These are phyloP conservation scores for Phoma sp. DNA, from an alignment of 2,329 filamentous ascomycete species.

Conservation along the genomic window DNA sequence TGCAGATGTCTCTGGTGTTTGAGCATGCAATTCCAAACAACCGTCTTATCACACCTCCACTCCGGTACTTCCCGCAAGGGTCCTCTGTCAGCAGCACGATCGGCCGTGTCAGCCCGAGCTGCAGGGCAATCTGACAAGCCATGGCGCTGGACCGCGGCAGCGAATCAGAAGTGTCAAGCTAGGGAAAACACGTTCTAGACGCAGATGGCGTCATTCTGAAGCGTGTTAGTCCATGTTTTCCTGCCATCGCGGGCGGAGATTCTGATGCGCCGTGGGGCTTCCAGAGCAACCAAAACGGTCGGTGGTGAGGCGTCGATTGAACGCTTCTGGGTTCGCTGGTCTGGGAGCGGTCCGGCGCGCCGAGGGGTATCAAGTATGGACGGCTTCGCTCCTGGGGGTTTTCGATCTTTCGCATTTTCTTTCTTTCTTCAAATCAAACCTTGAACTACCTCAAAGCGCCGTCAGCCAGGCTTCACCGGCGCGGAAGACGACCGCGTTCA, in stretches of 20 bases:
- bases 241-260: constrained; percentile 32
- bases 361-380: constrained; percentile 11
- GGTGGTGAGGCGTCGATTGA: constrained; percentile 32
- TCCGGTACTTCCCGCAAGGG: constrained; percentile 8
- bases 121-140: constrained; percentile 12
- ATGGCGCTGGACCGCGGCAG: not conserved
- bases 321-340: constrained; percentile 24
- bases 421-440: not conserved
- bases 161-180: constrained; percentile 17
- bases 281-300: constrained; percentile 21
- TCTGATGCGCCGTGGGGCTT: constrained; percentile 17
- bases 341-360: constrained; percentile 8
- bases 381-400: not conserved
- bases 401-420: not conserved
- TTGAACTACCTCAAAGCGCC: not conserved
- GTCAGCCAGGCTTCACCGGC: not conserved
- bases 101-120: constrained; percentile 10
- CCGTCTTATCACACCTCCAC: constrained; percentile 3
- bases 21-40: not conserved
- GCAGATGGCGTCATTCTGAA: constrained; percentile 33
- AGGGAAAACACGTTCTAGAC: constrained; percentile 25
- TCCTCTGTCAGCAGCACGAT: constrained; percentile 5
- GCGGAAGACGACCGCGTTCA: constrained; percentile 2
- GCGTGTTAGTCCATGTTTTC: constrained; percentile 35
- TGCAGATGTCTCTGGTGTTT: constrained; percentile 2